Evolutionary conservation across 1,284 basidiomycete genomes (phyloP), one percentile per base, ranked within the genome.

Genomic region (Prillingera fragicola): DNA sequence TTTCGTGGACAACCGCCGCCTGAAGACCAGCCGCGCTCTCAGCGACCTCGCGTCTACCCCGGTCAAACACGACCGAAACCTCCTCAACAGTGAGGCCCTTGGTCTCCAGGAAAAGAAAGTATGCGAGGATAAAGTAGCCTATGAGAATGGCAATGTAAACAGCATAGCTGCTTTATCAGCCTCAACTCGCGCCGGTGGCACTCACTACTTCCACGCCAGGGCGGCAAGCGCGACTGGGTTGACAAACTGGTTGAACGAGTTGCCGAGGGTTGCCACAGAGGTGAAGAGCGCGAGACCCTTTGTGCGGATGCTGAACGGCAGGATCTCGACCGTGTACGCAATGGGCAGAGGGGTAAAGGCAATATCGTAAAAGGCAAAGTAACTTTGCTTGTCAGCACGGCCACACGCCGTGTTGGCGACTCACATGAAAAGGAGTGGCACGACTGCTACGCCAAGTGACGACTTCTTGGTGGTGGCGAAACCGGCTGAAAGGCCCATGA

Each of bases 241-340:
- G 14, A 48, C 42, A 22, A 44, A 50, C 39, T 45, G 43, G 41
- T 50, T 50, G 40, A 50, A 50, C 3, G 41, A 37, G 34, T 42
- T 46, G 14, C 43, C 29, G 24, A 32, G 25, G 6, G 28, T 40
- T 34, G 49, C 47, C 14, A 33, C 33, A 8, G 38, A 38, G 7
- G 31, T 40, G 25, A 47, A 55, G 19, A 55, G 24, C 22, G 52
- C 52, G 12, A 52, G 38, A 4, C 53, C 59, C 44, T 59, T 60
- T 3, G 57, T 48, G 12, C 60, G 57, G 38, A 57, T 49, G 19
- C 35, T 28, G 46, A 43, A 61, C 1, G 59, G 57, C 22, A 63
- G 41, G 35, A 63, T 56, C 45, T 63, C 61, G 36, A 56, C 50
- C 22, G 42, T 36, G 40, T 59, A 57, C 4, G 39, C 26, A 28